Evolutionary conservation across 306 rosid species (phyloP).

Genomic region (Mucuna pruriens): DNA sequence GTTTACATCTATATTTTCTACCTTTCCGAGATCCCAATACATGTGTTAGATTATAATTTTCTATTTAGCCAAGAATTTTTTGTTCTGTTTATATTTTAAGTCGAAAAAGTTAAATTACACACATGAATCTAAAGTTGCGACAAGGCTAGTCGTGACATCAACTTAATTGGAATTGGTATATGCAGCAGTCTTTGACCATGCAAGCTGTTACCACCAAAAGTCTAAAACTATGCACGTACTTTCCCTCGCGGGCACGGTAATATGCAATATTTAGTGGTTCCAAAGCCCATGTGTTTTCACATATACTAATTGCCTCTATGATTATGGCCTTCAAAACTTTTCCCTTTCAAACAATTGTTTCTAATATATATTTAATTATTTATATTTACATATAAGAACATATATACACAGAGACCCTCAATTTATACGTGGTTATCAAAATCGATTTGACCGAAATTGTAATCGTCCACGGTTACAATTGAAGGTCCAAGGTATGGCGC

Average conservation of each 20-base stretch:
- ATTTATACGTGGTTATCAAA: neutral
- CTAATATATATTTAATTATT: neutral
- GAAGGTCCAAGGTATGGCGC: conserved; percentile 66
- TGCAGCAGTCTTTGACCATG: neutral
- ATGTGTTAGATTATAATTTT: neutral
- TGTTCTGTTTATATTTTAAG: neutral
- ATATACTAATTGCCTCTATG: neutral
- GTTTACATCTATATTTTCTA: no score
- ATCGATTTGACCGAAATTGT: neutral
- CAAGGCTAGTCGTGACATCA: neutral
- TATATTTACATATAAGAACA: neutral
- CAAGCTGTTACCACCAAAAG: neutral
- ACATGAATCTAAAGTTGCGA: neutral
- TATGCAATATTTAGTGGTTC: neutral
- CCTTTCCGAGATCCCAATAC: neutral
- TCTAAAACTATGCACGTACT: neutral
- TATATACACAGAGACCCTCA: neutral
- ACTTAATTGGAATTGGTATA: neutral
- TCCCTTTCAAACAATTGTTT: neutral
- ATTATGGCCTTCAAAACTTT: neutral
- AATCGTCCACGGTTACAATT: conserved; percentile 23
- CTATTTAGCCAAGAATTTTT: neutral
- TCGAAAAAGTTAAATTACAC: neutral
- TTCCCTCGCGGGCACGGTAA: neutral
- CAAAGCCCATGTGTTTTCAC: conserved; percentile 2